Base-by-base conservation (phyloP, 2,329 filamentous ascomycete genomes). In the Trichophyton mentagrophytes region DNA sequence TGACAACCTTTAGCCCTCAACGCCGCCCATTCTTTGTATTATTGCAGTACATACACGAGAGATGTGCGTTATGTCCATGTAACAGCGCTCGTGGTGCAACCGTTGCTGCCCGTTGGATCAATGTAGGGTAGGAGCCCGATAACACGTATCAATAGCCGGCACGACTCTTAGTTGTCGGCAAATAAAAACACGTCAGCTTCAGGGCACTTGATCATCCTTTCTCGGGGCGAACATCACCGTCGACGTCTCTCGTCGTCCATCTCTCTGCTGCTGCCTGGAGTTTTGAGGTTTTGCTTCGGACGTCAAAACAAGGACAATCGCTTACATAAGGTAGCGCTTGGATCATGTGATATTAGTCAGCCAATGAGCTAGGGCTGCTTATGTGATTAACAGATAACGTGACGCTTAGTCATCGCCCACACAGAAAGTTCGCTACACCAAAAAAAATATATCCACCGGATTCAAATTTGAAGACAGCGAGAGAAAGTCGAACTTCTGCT, bases 371-470 rank as follows among this genome's bases (percentile, higher is more conserved):
- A 66, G 63, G 64, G 56, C 47, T 61, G 68, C 64, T 71, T 66
- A 65, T 55, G 9, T 33, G 5, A 36, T 20, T 8, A 8, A 13
- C 1, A 42, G 17, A 53, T 55, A 36, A 55, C 51, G 51, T 55
- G 51, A 47, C 22, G 59, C 60, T 72, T 69, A 75, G 69, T 74
- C 69, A 74, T 61, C 65, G 68, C 68, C 68, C 73, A 74, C 65
- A 61, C 64, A 60, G 66, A 64, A 67, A 68, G 66, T 69, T 74
- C 71, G 72, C 73, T 74, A 73, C 71, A 69, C 68, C 67, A 65
- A 70, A 72, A 74, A n/a, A 25, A 72, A 73, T 17, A 73, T 63
- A 62, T 61, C 55, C 17, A 60, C 59, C 55, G 59, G 58, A 63
- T 59, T 62, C 60, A 59, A 62, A 64, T 53, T 58, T 67, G 68